A percentile compares a stretch with the other conserved stretches of the same genome.
phyloP scores from a whole-genome alignment of 176 grass and related monocot species.

The Neostapfia colusana region DNA sequence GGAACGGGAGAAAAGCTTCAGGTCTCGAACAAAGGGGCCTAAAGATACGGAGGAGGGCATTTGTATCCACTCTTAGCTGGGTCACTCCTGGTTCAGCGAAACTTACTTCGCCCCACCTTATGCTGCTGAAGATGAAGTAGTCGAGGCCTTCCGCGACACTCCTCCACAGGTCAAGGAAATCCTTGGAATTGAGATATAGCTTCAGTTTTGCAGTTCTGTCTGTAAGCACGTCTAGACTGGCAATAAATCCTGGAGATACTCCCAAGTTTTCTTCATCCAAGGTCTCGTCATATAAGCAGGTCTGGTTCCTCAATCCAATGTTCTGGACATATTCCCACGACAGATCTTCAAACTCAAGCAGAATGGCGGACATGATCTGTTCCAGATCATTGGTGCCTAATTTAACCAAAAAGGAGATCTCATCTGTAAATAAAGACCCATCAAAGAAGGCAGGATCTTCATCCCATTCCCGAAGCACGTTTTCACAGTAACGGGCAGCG shows the following conservation, averaged over 20 bases:
- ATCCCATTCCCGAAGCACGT: slow-evolving; percentile 71
- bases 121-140: slow-evolving; percentile 76
- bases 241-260: slow-evolving; percentile 59
- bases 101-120: slow-evolving; percentile 50
- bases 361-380: slow-evolving; percentile 68
- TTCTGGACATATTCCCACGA: slow-evolving; percentile 77
- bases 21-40: slow-evolving; percentile 72
- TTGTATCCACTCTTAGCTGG: slow-evolving; percentile 70
- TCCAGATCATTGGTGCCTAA: slow-evolving; percentile 84
- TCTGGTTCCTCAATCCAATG: slow-evolving; percentile 52
- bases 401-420: slow-evolving; percentile 66
- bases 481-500: slow-evolving; percentile 61
- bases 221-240: slow-evolving; percentile 66
- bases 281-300: slow-evolving; percentile 14
- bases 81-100: slow-evolving; percentile 55
- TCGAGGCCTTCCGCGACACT: slow-evolving; percentile 84
- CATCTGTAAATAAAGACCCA: slow-evolving; percentile 69
- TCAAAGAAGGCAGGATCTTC: slow-evolving; percentile 77
- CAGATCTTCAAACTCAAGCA: slow-evolving; percentile 88
- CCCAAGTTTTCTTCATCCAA: slow-evolving; percentile 59
- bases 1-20: slow-evolving; percentile 69
- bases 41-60: slow-evolving; percentile 64
- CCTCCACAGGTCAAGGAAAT: slow-evolving; percentile 97
- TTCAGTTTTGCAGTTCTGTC: slow-evolving; percentile 60
- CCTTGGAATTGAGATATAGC: slow-evolving; percentile 72